phyloP scores from a whole-genome alignment of 148 eudicot genomes.

The Camellia granthamiana region DNA sequence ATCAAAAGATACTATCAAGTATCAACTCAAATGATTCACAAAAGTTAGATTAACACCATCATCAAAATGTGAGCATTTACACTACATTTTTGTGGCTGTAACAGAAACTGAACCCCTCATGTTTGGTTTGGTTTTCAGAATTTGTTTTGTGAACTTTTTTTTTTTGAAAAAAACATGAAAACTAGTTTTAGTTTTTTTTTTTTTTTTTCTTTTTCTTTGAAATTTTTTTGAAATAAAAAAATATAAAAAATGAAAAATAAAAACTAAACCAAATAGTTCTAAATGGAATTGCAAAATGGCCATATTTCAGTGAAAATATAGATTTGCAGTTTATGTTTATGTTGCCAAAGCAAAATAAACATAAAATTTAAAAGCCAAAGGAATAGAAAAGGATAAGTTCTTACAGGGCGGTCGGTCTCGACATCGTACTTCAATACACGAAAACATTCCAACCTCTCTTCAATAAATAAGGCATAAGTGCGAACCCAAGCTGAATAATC shows the following conservation, averaged over 20 bases:
- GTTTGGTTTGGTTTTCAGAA: too few species aligned
- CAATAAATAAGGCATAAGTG: constrained; percentile 79
- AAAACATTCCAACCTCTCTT: constrained; percentile 92
- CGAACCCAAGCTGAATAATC: constrained; percentile 99
- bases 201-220: too few species aligned
- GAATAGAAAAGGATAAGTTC: constrained; percentile 22
- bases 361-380: background rate
- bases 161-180: too few species aligned
- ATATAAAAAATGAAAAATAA: too few species aligned
- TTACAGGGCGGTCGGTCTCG: constrained; percentile 76
- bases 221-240: too few species aligned
- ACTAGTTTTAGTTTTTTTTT: too few species aligned
- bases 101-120: background rate
- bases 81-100: background rate
- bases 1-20: background rate
- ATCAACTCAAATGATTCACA: background rate
- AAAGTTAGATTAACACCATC: background rate
- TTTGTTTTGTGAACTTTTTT: too few species aligned
- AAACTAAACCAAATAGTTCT: background rate
- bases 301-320: background rate
- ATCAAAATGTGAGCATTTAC: background rate
- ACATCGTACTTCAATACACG: constrained; percentile 82
- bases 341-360: background rate
- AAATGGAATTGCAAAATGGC: background rate
- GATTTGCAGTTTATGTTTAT: too few species aligned